These are phyloP conservation scores for Circinella minor DNA, from an alignment of 371 early-diverging fungal species.

Conservation along the genomic window DNA sequence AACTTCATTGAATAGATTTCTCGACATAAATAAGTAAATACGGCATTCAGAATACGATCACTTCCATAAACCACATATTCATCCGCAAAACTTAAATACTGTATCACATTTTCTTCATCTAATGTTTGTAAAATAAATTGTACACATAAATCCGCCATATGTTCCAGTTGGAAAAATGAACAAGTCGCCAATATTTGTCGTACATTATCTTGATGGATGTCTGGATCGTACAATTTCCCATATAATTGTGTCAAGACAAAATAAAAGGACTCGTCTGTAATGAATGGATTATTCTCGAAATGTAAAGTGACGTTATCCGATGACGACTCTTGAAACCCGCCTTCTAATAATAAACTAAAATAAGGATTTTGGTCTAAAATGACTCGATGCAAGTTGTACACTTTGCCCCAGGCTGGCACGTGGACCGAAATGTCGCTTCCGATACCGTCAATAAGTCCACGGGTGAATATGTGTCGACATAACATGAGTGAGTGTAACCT, in stretches of 20 bases:
- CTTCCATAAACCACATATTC: slow-evolving; percentile 58
- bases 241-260: slow-evolving; percentile 59
- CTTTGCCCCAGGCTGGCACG: slow-evolving; percentile 53
- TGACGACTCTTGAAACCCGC: slow-evolving; percentile 56
- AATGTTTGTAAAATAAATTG: slow-evolving; percentile 57
- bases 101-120: slow-evolving; percentile 49
- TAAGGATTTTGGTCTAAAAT: slow-evolving; percentile 63
- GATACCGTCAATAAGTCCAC: slow-evolving; percentile 56
- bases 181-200: slow-evolving; percentile 58
- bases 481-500: slow-evolving; percentile 43
- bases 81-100: slow-evolving; percentile 62
- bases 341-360: slow-evolving; percentile 56
- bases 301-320: slow-evolving; percentile 41
- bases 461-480: slow-evolving; percentile 56
- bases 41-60: slow-evolving; percentile 60
- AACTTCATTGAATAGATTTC: slow-evolving; percentile 56
- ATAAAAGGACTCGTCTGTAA: slow-evolving; percentile 62
- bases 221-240: slow-evolving; percentile 43
- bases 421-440: slow-evolving; percentile 60
- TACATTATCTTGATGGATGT: slow-evolving; percentile 45
- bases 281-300: slow-evolving; percentile 61
- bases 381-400: slow-evolving; percentile 60
- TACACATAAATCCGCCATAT: slow-evolving; percentile 54
- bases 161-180: slow-evolving; percentile 62
- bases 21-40: slow-evolving; percentile 64